A percentile compares a stretch with the other conserved stretches of the same genome.
Conservation (phyloP, 371 early-diverging fungal genomes). For the Rhizopus delemar region DNA sequence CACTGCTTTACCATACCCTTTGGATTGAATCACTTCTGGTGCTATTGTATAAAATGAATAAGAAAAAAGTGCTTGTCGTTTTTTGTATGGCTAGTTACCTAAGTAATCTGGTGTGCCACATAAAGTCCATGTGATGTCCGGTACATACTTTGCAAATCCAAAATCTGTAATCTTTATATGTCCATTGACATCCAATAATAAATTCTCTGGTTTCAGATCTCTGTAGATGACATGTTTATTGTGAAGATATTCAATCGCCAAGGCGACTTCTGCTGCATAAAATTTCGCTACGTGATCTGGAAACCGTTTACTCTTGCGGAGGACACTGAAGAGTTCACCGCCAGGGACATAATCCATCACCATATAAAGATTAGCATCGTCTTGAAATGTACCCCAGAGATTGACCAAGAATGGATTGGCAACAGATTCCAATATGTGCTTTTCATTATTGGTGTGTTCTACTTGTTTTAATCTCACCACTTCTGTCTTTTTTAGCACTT, state of each 20-base stretch:
- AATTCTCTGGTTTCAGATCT: constrained; percentile 84
- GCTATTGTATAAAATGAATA: constrained; percentile 43
- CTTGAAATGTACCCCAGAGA: constrained; percentile 52
- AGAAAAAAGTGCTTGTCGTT: too few relatives aligned
- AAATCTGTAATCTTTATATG: constrained; percentile 94
- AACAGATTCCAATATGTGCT: constrained; percentile 83
- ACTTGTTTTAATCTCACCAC: constrained; percentile 91
- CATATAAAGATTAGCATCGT: too few relatives aligned
- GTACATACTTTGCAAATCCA: constrained; percentile 80
- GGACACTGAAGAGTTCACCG: constrained; percentile 85
- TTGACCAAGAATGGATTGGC: constrained; percentile 93
- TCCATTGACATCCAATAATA: constrained; percentile 79
- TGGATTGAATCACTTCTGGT: constrained; percentile 95
- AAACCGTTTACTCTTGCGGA: constrained; percentile 76
- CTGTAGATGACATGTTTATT: constrained; percentile 77
- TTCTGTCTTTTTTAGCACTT: constrained; percentile 87
- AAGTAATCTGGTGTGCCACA: constrained; percentile 88
- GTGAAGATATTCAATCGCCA: constrained; percentile 82
- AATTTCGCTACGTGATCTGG: constrained; percentile 80
- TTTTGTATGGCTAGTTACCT: background rate
- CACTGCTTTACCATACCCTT: constrained; percentile 94
- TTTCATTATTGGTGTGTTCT: constrained; percentile 94
- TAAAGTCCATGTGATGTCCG: background rate
- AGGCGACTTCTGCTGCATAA: constrained; percentile 62
- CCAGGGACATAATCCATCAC: too few relatives aligned